phyloP scores from a whole-genome alignment of 176 grass and related monocot genomes.

The Stipa capillata region DNA sequence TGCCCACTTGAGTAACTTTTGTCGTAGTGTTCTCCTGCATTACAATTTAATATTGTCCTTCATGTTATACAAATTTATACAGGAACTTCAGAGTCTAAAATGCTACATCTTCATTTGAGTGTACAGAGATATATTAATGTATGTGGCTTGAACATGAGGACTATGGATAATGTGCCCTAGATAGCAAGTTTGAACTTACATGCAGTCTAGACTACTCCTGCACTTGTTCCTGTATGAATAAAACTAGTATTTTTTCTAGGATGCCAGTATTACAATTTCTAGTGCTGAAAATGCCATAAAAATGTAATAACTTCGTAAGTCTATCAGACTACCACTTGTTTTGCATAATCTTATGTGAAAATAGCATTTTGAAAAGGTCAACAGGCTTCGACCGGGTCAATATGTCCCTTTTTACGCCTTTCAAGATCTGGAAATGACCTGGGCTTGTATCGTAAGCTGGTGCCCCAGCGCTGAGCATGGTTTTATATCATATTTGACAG shows the following conservation, averaged over 20 bases:
- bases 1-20: slow-evolving; percentile 38
- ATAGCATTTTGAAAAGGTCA: neutral
- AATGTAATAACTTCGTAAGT: no score
- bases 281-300: neutral
- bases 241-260: neutral
- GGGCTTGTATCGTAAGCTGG: no score
- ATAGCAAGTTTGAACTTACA: neutral
- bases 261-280: neutral
- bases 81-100: neutral
- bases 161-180: neutral
- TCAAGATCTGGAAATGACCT: no score
- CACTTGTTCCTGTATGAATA: neutral
- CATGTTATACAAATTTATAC: neutral
- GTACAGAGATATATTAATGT: neutral
- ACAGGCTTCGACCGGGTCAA: neutral
- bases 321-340: no score
- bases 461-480: no score
- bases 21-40: slow-evolving; percentile 63
- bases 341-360: neutral
- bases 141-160: neutral
- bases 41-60: neutral
- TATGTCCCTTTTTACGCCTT: neutral
- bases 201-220: neutral
- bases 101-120: neutral
- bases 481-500: no score